Evolutionary conservation across 2,329 filamentous ascomycete species (phyloP).

Genomic region (Colletotrichum euphorbiae): DNA sequence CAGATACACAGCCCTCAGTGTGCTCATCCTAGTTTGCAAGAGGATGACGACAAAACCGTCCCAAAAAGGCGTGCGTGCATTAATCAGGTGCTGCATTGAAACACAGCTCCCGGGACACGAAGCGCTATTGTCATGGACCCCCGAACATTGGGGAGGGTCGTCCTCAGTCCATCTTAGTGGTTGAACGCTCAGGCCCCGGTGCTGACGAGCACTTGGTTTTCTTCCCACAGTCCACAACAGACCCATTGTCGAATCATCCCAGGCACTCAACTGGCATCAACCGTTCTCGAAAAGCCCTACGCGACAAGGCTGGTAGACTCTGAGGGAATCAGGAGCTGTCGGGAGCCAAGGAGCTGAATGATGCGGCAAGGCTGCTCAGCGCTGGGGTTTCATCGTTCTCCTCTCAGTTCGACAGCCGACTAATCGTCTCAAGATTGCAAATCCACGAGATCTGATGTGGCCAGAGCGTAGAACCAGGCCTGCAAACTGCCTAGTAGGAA

Average conservation of each 20-base stretch:
- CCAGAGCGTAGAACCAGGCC: constrained; percentile 10
- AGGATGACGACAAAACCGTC: constrained; percentile 1
- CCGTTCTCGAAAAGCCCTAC: neutral
- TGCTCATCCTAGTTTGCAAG: constrained; percentile 5
- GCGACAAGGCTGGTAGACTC: constrained; percentile 24
- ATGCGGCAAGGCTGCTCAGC: constrained; percentile 27
- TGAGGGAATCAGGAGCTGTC: constrained; percentile 4
- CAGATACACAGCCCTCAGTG: constrained; percentile 1
- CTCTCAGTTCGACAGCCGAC: constrained; percentile 21
- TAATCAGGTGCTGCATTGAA: constrained; percentile 33
- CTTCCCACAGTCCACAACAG: constrained; percentile 24
- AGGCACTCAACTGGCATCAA: constrained; percentile 15
- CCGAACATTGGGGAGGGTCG: constrained; percentile 11
- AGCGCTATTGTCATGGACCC: constrained; percentile 20
- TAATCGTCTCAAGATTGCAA: constrained; percentile 42
- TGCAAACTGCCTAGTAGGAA: constrained; percentile 7
- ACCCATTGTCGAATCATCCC: constrained; percentile 25
- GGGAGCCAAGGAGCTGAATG: neutral
- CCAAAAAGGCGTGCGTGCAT: constrained; percentile 3
- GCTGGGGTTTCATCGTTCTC: constrained; percentile 30
- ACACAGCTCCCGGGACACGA: constrained; percentile 17
- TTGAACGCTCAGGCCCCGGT: constrained; percentile 9
- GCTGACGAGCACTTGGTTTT: constrained; percentile 6
- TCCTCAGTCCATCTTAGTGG: neutral
- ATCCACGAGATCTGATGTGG: constrained; percentile 23